phyloP scores from a whole-genome alignment of 75 land plant genomes.

The Cupressus sempervirens region DNA sequence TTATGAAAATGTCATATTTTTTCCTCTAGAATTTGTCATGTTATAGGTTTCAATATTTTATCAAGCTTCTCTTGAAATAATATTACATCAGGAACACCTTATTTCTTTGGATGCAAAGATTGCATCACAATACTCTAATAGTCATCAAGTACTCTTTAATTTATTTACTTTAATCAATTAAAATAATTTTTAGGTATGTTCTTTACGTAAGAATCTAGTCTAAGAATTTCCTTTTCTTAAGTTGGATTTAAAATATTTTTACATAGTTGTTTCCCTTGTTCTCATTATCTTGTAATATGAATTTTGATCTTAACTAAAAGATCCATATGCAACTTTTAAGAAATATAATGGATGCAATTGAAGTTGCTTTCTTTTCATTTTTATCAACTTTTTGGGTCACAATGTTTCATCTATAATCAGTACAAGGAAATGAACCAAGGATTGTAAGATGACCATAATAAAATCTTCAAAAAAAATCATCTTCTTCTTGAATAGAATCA shows the following conservation, averaged over 20 bases:
- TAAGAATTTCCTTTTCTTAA: not conserved
- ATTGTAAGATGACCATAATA: too few species aligned
- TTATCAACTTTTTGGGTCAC: too few species aligned
- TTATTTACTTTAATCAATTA: not conserved
- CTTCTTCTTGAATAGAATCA: too few species aligned
- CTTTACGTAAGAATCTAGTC: not conserved
- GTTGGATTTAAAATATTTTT: not conserved
- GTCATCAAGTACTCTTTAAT: conserved; percentile 20
- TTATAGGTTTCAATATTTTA: conserved; percentile 75
- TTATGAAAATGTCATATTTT: not conserved
- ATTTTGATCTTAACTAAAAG: too few species aligned
- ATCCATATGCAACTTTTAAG: too few species aligned
- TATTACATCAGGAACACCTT: conserved; percentile 40
- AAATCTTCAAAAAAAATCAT: too few species aligned
- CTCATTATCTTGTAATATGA: not conserved
- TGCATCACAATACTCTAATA: not conserved
- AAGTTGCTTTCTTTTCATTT: too few species aligned
- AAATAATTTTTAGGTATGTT: not conserved
- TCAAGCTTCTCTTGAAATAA: conserved; percentile 80
- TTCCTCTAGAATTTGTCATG: not conserved
- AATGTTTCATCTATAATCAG: too few species aligned
- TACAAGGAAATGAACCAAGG: too few species aligned
- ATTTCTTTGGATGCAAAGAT: conserved; percentile 25
- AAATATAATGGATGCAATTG: too few species aligned
- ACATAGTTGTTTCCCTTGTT: not conserved